Percentiles rank a stretch among this genome's conserved stretches.
These are phyloP conservation scores for Melanomma pulvis-pyrius DNA, from an alignment of 495 filamentous ascomycete genomes.

Conservation along the genomic window DNA sequence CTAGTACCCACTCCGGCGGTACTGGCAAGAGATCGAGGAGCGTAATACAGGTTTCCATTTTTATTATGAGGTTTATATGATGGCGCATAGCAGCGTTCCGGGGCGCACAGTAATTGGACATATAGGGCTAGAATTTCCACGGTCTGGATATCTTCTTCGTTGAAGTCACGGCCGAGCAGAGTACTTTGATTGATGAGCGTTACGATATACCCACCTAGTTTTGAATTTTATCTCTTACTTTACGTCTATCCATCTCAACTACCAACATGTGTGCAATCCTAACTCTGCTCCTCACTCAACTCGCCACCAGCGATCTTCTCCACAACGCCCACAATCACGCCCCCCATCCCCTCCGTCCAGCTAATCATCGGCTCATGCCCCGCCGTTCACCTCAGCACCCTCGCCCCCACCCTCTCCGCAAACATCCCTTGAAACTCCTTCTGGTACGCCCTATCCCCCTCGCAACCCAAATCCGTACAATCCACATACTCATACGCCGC, in stretches of 20 bases:
- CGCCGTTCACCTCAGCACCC: constrained; percentile 35
- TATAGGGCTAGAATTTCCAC: not conserved
- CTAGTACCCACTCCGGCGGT: not conserved
- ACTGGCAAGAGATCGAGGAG: not conserved
- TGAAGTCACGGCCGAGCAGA: not conserved
- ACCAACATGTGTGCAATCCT: not conserved
- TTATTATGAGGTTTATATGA: not conserved
- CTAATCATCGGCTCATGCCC: constrained; percentile 45
- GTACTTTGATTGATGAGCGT: not conserved
- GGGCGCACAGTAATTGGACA: not conserved
- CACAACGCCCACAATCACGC: not conserved
- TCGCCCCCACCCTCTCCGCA: constrained; percentile 30
- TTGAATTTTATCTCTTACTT: not conserved
- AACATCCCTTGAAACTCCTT: constrained; percentile 35
- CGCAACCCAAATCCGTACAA: constrained; percentile 44
- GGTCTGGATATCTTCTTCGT: not conserved
- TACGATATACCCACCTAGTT: not conserved
- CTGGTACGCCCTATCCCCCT: constrained; percentile 36
- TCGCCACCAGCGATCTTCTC: not conserved
- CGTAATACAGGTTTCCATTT: not conserved
- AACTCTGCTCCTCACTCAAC: not conserved
- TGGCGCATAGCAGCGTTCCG: not conserved
- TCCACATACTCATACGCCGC: constrained; percentile 43
- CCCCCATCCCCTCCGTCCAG: constrained; percentile 30
- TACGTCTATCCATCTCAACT: not conserved